Evolutionary conservation across 2,329 filamentous ascomycete species (phyloP), one percentile per base, ranked within the genome.

Genomic region (Metarhizium guizhouense): DNA sequence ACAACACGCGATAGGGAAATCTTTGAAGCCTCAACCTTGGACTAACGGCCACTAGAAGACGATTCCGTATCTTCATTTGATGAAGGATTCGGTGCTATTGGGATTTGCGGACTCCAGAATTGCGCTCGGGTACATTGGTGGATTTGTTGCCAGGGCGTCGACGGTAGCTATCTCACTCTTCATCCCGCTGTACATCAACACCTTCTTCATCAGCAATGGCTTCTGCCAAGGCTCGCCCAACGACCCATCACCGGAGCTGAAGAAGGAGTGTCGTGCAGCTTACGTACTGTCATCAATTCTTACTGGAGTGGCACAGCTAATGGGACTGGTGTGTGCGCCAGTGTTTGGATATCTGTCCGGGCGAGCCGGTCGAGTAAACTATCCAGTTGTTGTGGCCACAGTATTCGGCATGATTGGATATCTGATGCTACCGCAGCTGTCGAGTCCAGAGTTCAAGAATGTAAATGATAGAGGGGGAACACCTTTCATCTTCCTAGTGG

Each of bases 101-200:
- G 92, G 88, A 14, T 83, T 90, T 63, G 83, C 76, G 8, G 88
- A 95, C 66, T 78, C 84, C 10, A 82, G 87, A 62, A 95, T 99
- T 59, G 86, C 84, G 18, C 79, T 97, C 0, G 93, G 88, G 32
- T 99, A 97, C 65, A 75, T 97, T 0, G 94, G 93, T 59, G 94
- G 94, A 1, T 96, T 97, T 64, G 93, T 99, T 2, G 93, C 92
- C 10, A 85, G 94, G 55, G 92, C 94, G 7, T 96, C 92, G 0
- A 96, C 91, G 0, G 94, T 99, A 5, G 93, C 89, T 53, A 95
- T 99, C 61, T 95, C 90, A 0, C 81, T 97, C 6, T 99, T 97
- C 72, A 88, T 99, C 54, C 94, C 94, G 0, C 80, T 99, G 2
- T 95, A 88, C 67, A 84, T 96, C 63, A 97, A 97, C 68, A 86